A percentile compares a stretch with the other conserved stretches of the same genome.
These are phyloP conservation scores for Sugiyamaella grinbergsii DNA, from an alignment of 1,139 yeast genomes.

Conservation along the genomic window DNA sequence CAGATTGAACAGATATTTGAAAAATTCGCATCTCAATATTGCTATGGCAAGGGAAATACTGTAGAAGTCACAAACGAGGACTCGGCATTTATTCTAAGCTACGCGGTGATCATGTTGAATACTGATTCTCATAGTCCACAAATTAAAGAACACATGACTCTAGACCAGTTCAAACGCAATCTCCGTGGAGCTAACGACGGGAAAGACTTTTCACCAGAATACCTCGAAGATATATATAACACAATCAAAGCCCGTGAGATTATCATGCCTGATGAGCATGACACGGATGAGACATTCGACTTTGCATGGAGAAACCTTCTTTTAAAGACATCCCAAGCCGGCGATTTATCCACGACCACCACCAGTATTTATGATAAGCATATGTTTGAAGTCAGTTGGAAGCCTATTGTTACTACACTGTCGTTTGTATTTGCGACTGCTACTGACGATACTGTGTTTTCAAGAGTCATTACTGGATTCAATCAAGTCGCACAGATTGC, in stretches of 20 bases:
- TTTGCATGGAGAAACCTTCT: conserved; percentile 89
- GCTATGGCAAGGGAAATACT: conserved; percentile 44
- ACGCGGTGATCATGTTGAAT: conserved; percentile 88
- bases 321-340: conserved; percentile 45
- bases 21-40: conserved; percentile 79
- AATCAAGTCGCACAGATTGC: conserved; percentile 85
- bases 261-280: conserved; percentile 97
- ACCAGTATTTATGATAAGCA: conserved; percentile 62
- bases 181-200: conserved; percentile 73
- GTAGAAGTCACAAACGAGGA: conserved; percentile 63
- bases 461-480: conserved; percentile 81
- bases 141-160: conserved; percentile 73
- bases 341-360: conserved; percentile 33
- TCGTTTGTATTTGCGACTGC: conserved; percentile 83
- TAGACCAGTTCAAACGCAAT: conserved; percentile 78
- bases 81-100: conserved; percentile 88
- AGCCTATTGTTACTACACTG: conserved; percentile 65
- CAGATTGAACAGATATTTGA: conserved; percentile 93
- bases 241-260: conserved; percentile 86
- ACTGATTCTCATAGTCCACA: conserved; percentile 92
- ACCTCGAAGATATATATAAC: conserved; percentile 72
- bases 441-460: conserved; percentile 83
- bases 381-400: conserved; percentile 64
- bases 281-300: conserved; percentile 83
- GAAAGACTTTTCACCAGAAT: conserved; percentile 72